phyloP scores from a whole-genome alignment of 2,329 filamentous ascomycete species.

The Ophiocordyceps camponoti-leonardi region DNA sequence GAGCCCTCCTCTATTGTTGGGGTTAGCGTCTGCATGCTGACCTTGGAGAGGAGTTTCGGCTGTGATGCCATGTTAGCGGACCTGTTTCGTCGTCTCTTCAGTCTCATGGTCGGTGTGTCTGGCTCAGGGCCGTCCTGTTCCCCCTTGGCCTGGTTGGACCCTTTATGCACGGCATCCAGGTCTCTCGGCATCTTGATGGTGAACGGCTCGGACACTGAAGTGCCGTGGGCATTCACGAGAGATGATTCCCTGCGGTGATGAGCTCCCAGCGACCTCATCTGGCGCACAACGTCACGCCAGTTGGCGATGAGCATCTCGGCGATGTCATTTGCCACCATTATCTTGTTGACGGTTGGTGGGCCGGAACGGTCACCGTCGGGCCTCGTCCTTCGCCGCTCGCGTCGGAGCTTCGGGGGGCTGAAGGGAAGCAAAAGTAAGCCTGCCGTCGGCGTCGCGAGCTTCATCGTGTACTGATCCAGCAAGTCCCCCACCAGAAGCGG shows the following conservation, averaged over 20 bases:
- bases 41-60: conserved; percentile 7
- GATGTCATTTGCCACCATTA: conserved; percentile 39
- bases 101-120: conserved; percentile 14
- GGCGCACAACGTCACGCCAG: conserved; percentile 45
- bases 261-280: conserved; percentile 32
- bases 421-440: conserved; percentile 25
- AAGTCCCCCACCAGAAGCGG: conserved; percentile 44
- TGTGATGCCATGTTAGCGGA: conserved; percentile 7
- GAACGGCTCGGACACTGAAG: conserved; percentile 20
- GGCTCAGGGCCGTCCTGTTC: conserved; percentile 18
- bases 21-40: conserved; percentile 11
- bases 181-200: conserved; percentile 7
- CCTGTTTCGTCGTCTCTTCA: conserved; percentile 8
- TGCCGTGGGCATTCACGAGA: conserved; percentile 3
- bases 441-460: conserved; percentile 20
- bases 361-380: conserved; percentile 2
- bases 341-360: conserved; percentile 30
- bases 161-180: conserved; percentile 2
- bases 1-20: conserved; percentile 15
- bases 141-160: conserved; percentile 4
- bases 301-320: conserved; percentile 48
- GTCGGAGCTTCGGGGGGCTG: conserved; percentile 22
- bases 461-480: conserved; percentile 32
- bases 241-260: conserved; percentile 8
- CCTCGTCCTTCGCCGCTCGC: conserved; percentile 9